These are phyloP conservation scores for Phalaenopsis equestris DNA, from an alignment of 106 monocot species.

Conservation along the genomic window DNA sequence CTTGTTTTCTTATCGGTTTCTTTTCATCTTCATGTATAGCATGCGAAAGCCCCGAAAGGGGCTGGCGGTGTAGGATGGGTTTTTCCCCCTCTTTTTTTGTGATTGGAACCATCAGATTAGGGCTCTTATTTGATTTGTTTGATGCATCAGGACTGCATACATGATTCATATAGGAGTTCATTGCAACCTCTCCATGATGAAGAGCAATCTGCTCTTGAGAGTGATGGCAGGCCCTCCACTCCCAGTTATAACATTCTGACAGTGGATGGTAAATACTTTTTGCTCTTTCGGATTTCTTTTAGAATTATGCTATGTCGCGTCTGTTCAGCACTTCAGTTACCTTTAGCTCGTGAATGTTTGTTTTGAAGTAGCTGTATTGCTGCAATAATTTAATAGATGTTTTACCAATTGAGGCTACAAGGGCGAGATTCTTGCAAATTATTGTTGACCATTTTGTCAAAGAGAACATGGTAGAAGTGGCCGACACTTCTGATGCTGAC, in stretches of 20 bases:
- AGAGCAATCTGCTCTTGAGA: constrained; percentile 45
- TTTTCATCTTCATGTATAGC: background rate
- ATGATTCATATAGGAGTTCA: constrained; percentile 65
- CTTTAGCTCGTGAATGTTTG: background rate
- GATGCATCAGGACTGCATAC: constrained; percentile 59
- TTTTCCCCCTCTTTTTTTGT: background rate
- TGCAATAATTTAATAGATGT: constrained; percentile 51
- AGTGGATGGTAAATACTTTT: constrained; percentile 34
- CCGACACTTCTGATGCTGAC: constrained; percentile 27
- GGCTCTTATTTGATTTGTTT: constrained; percentile 1
- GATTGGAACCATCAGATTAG: background rate
- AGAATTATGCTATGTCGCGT: background rate
- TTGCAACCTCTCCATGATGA: constrained; percentile 61
- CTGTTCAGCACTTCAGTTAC: no score
- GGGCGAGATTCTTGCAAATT: constrained; percentile 76
- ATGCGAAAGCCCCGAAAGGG: background rate
- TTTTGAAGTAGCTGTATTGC: background rate
- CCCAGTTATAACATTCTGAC: constrained; percentile 45
- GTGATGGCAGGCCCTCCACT: constrained; percentile 43
- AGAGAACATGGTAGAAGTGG: constrained; percentile 60
- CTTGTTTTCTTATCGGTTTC: background rate
- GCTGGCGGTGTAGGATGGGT: background rate
- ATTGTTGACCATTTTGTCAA: constrained; percentile 73
- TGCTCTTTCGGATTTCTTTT: background rate
- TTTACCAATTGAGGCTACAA: constrained; percentile 68